phyloP scores from a whole-genome alignment of 371 early-diverging fungal species.

The Syncephalastrum monosporum region DNA sequence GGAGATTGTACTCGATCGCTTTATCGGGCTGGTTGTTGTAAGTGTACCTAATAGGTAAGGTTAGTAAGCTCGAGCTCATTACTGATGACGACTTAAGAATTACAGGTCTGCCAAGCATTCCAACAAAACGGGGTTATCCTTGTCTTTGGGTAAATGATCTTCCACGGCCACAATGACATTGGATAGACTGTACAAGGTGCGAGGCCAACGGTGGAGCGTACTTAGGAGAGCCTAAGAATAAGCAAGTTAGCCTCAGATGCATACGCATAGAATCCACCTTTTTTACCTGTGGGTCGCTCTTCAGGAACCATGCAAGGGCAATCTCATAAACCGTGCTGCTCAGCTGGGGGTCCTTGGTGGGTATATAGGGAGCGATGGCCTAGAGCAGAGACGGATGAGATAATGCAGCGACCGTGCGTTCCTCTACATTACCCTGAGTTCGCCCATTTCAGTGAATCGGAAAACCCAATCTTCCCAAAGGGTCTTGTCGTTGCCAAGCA shows the following conservation, averaged over 20 bases:
- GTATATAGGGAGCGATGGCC: constrained; percentile 77
- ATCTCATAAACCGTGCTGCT: constrained; percentile 85
- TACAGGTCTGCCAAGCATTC: constrained; percentile 79
- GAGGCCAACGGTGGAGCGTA: constrained; percentile 79
- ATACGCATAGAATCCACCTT: neutral
- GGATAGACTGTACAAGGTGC: constrained; percentile 66
- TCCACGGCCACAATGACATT: constrained; percentile 79
- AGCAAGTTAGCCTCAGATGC: neutral
- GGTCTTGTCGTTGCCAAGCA: constrained; percentile 66
- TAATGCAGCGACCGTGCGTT: no score
- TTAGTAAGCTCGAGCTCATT: neutral
- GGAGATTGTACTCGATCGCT: constrained; percentile 81
- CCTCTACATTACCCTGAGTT: constrained; percentile 54
- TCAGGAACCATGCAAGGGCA: constrained; percentile 70
- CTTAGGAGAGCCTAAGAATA: constrained; percentile 42
- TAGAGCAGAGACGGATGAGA: constrained; percentile 11
- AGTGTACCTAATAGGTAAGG: constrained; percentile 51
- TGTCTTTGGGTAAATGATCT: constrained; percentile 56
- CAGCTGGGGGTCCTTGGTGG: constrained; percentile 75
- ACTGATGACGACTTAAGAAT: constrained; percentile 32
- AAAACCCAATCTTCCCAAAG: constrained; percentile 94
- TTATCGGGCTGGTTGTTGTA: constrained; percentile 70
- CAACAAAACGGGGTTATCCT: constrained; percentile 56
- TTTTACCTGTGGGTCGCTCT: constrained; percentile 60
- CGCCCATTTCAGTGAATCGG: constrained; percentile 72